A percentile compares a stretch with the other conserved stretches of the same genome.
phyloP scores from a whole-genome alignment of 495 filamentous ascomycete species.

The Penicillium parvum region DNA sequence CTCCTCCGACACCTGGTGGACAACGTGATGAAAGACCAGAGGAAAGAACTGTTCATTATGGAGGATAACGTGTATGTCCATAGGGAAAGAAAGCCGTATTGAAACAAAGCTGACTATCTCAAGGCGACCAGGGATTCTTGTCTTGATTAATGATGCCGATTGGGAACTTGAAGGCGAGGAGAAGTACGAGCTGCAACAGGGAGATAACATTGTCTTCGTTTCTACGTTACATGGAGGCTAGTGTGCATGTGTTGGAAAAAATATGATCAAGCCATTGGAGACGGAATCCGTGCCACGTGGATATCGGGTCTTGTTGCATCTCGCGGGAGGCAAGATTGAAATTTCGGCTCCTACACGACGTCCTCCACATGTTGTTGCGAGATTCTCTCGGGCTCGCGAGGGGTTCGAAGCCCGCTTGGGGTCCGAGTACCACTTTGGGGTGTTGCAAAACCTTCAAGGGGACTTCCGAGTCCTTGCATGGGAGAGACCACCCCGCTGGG shows the following conservation, averaged over 20 bases:
- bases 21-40: slow-evolving; percentile 76
- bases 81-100: background rate
- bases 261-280: background rate
- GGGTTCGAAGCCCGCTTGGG: slow-evolving; percentile 36
- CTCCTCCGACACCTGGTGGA: slow-evolving; percentile 78
- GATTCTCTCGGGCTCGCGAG: slow-evolving; percentile 45
- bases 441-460: slow-evolving; percentile 38
- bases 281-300: background rate
- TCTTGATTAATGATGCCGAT: slow-evolving; percentile 95
- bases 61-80: slow-evolving; percentile 84
- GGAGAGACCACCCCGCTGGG: slow-evolving; percentile 52
- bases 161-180: slow-evolving; percentile 98
- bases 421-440: slow-evolving; percentile 37
- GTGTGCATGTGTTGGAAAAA: slow-evolving; percentile 1
- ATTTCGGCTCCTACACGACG: slow-evolving; percentile 33
- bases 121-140: slow-evolving; percentile 94
- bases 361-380: slow-evolving; percentile 48
- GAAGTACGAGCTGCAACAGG: slow-evolving; percentile 70
- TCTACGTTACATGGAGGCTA: slow-evolving; percentile 95
- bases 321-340: background rate
- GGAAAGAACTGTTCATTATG: slow-evolving; percentile 85
- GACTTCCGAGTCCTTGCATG: slow-evolving; percentile 44
- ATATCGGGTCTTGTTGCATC: too few relatives aligned
- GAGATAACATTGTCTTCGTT: slow-evolving; percentile 92
- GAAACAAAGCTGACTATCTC: slow-evolving; percentile 3